Base-by-base conservation (phyloP, 257 asterid species). In the Capsicum baccatum region DNA sequence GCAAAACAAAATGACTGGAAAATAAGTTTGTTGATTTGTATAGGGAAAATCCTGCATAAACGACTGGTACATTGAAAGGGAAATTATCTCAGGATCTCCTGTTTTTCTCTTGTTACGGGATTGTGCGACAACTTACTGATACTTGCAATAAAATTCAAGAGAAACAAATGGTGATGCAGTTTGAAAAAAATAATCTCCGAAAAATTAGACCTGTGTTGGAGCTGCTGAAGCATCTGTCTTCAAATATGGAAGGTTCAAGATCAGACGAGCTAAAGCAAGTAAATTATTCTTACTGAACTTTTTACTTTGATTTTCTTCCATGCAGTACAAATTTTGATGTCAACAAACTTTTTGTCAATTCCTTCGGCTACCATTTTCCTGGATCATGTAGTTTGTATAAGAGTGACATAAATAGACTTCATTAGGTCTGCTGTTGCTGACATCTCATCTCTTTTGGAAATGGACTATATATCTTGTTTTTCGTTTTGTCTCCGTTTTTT, bases 1-100 rank as follows among this genome's bases (percentile, higher is more conserved):
- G 81, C 35, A 17, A 85, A 85, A 42, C 63, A 76, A 63, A 74
- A 81, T 19, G 8, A 64, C 42, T 6, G 85, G 83, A 8, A 42
- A 70, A 8, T 69, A 39, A 69, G 78, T 16, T 14, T 69, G 9
- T 8, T 16, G 55, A 16, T 69, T 62, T 69, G 14, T 17, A 8
- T 69, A 0, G 33, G 33, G 50, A 69, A 69, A 3, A 8, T 69
- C 79, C 79, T 8, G 4, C 33, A 9, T 39, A 39, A 2, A 64
- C 39, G 33, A 39, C n/a, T 39, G 8, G 1, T 16, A 69, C 52
- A 69, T 39, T 39, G 54, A 37, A 15, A 15, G 78, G 6, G 14
- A 69, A 69, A 68, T 39, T 47, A 70, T 70, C 16, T 70, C 35
- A 70, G 33, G 13, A 42, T 70, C 79, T 70, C 79, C 14, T 42